A percentile compares a stretch with the other conserved stretches of the same genome.
These are phyloP conservation scores for Fusarium sp. DNA, from an alignment of 2,329 filamentous ascomycete species.

Conservation along the genomic window DNA sequence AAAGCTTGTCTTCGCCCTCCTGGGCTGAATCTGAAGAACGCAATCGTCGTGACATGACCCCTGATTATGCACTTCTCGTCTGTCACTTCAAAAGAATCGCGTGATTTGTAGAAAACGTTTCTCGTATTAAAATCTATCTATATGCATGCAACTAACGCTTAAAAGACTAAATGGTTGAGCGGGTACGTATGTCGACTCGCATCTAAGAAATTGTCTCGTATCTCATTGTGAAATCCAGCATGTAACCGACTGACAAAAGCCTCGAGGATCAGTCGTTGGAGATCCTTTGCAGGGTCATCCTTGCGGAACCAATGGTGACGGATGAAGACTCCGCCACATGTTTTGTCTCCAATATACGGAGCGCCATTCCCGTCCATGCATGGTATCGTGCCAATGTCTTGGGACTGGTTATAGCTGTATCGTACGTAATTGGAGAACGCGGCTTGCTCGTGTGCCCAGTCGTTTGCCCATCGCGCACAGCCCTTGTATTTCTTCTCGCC, in stretches of 20 bases:
- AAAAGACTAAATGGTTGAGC: not conserved
- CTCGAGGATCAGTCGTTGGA: slow-evolving; percentile 2
- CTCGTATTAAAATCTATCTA: not conserved
- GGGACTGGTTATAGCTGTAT: slow-evolving; percentile 38
- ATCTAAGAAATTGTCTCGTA: slow-evolving; percentile 7
- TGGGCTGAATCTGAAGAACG: not conserved
- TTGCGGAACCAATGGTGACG: slow-evolving; percentile 39
- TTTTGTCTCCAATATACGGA: slow-evolving; percentile 36
- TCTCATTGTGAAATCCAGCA: slow-evolving; percentile 9
- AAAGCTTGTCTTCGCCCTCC: not conserved
- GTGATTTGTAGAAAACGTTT: not conserved
- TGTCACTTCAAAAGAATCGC: not conserved
- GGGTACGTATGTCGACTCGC: slow-evolving; percentile 13
- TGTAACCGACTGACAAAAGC: slow-evolving; percentile 6
- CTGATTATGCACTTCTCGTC: not conserved
- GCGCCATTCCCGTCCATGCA: slow-evolving; percentile 43
- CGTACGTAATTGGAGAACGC: slow-evolving; percentile 42
- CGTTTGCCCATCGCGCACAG: slow-evolving; percentile 36
- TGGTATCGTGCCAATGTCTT: slow-evolving; percentile 35
- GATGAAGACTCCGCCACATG: slow-evolving; percentile 40
- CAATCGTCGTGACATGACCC: not conserved
- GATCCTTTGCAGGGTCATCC: slow-evolving; percentile 12
- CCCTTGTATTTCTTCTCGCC: slow-evolving; percentile 4
- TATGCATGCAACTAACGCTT: not conserved
- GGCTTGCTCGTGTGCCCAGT: slow-evolving; percentile 46